Conservation (phyloP, 768 basidiomycete genomes). For the Boletellus sp. region DNA sequence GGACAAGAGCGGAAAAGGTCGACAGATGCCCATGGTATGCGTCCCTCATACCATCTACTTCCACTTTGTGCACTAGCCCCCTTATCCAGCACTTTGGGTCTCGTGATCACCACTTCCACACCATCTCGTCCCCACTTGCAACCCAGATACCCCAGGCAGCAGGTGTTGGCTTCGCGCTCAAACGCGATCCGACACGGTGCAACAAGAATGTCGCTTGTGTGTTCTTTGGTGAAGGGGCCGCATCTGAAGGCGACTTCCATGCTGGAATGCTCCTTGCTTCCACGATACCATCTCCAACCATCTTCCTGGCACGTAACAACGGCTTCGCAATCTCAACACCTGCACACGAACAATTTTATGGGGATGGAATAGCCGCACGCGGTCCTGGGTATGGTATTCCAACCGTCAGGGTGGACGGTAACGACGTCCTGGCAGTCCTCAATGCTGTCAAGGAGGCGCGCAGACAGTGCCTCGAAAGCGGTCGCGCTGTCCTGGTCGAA, state of each 20-base stretch:
- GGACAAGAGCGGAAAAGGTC: constrained; percentile 77
- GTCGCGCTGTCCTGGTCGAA: constrained; percentile 80
- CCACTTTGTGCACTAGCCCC: neutral
- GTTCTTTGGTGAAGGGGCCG: constrained; percentile 92
- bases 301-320: constrained; percentile 78
- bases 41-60: neutral
- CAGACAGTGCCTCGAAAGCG: constrained; percentile 66
- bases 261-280: constrained; percentile 82
- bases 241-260: constrained; percentile 94
- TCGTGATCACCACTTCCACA: constrained; percentile 80
- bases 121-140: constrained; percentile 89
- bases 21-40: constrained; percentile 90
- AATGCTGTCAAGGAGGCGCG: constrained; percentile 70
- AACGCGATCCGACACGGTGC: constrained; percentile 66
- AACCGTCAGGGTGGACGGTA: constrained; percentile 90
- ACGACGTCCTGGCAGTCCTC: constrained; percentile 85
- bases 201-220: constrained; percentile 77
- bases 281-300: constrained; percentile 67
- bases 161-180: constrained; percentile 86
- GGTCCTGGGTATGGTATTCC: constrained; percentile 91
- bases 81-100: constrained; percentile 77
- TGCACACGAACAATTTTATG: constrained; percentile 81
- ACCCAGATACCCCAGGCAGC: constrained; percentile 96
- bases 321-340: constrained; percentile 97
- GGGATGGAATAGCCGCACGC: constrained; percentile 89